Base-by-base conservation (phyloP, 2,329 filamentous ascomycete genomes). In the Fusarium denticulatum region DNA sequence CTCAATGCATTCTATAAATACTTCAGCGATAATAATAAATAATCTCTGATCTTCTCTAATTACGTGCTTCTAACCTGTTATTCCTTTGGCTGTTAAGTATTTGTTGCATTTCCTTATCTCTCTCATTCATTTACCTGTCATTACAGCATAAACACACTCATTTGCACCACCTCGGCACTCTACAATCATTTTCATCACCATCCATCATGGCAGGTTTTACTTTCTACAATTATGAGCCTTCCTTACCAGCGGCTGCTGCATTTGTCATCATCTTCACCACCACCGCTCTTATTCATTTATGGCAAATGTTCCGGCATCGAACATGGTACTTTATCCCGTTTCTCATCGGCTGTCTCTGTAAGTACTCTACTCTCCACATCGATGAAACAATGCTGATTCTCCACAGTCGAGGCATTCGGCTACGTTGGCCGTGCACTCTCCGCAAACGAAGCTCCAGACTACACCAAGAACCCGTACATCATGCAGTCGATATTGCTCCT, bases 261-360 rank as follows among this genome's bases (percentile, higher is more conserved):
- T 86, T 86, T 59, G 76, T 82, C 22, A 76, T 80, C 10, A 61
- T 87, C 24, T 85, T 87, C 73, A 76, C 76, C 9, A 5, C 67
- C 20, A 78, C 85, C 6, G 81, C 83, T 1, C 43, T 79, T 0
- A 52, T 83, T 1, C 86, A 87, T 70, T 56, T 77, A 15, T 83
- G 77, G 34, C 84, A 85, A 47, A 71, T 87, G 37, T 34, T 83
- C 43, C 76, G 78, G 26, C 79, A 80, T 8, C 79, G 83, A 56
- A 85, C 85, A 14, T 88, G 86, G 85, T 89, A 86, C 77, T 85
- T 87, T 74, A 85, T 86, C 6, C 85, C 87, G 0, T 85, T 89
- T 42, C 72, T 86, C 7, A 79, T 89, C 32, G 87, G 88, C 12
- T 86, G 86, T 39, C 62, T 85, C 24, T 86, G 86, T 88, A 82